Percentiles rank a stretch among this genome's conserved stretches.
These are phyloP conservation scores for Botrytis elliptica DNA, from an alignment of 2,329 filamentous ascomycete genomes.

Conservation along the genomic window DNA sequence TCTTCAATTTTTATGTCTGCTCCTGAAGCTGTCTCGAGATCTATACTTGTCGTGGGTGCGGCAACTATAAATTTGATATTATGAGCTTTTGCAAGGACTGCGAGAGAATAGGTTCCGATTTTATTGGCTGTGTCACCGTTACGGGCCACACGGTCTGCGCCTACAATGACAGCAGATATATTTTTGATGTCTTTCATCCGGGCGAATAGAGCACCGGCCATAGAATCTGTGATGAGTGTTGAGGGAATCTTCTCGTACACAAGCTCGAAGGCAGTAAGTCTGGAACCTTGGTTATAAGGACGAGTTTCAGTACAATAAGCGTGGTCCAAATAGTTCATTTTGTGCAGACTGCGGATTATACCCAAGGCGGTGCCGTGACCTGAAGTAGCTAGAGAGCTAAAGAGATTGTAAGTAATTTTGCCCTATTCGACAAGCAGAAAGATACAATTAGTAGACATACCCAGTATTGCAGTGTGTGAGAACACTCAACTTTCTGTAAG, in stretches of 20 bases:
- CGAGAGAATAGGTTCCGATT: conserved; percentile 90
- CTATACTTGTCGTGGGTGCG: conserved; percentile 91
- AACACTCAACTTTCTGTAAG: conserved; percentile 65
- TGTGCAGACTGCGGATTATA: conserved; percentile 81
- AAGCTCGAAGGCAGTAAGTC: conserved; percentile 94
- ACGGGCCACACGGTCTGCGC: conserved; percentile 89
- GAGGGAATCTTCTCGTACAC: conserved; percentile 89
- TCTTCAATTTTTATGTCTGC: conserved; percentile 87
- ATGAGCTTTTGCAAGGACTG: conserved; percentile 85
- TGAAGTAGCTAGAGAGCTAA: conserved; percentile 84
- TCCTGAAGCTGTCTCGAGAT: conserved; percentile 75
- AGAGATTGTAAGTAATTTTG: conserved; percentile 22
- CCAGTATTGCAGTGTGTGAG: conserved; percentile 98
- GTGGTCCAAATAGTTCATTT: conserved; percentile 65
- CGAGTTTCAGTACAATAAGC: conserved; percentile 97
- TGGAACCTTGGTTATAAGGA: conserved; percentile 95
- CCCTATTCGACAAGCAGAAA: neutral
- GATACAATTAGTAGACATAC: conserved; percentile 43
- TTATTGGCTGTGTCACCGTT: conserved; percentile 99
- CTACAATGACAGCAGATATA: conserved; percentile 86
- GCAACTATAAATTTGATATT: conserved; percentile 93
- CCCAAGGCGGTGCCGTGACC: conserved; percentile 96
- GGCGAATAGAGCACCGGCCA: conserved; percentile 83
- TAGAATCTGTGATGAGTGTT: conserved; percentile 92
- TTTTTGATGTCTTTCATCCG: conserved; percentile 60